Conservation (phyloP, 371 early-diverging fungal species). For the Fennellomyces sp. region DNA sequence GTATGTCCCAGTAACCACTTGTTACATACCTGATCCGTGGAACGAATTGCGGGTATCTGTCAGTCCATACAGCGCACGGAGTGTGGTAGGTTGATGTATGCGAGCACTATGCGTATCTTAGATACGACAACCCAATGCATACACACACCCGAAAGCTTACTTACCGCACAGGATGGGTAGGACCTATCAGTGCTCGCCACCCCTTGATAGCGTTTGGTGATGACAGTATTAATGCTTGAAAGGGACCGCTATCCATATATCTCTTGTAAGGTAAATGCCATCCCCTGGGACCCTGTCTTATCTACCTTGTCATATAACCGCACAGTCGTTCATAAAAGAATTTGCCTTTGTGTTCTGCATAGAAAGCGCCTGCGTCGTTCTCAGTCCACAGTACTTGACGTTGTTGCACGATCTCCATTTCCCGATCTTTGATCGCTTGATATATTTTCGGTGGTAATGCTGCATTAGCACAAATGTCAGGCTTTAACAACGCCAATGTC, state of each 20-base stretch:
- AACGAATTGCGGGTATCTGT: constrained; percentile 86
- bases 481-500: constrained; percentile 78
- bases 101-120: constrained; percentile 53
- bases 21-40: constrained; percentile 70
- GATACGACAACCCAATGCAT: neutral
- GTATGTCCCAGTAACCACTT: no score
- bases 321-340: constrained; percentile 72
- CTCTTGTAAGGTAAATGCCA: no score
- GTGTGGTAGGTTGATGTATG: constrained; percentile 56
- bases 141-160: neutral
- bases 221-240: constrained; percentile 58
- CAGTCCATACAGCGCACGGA: constrained; percentile 76
- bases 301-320: constrained; percentile 72
- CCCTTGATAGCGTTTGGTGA: constrained; percentile 65
- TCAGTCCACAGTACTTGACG: constrained; percentile 61
- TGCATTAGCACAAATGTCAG: constrained; percentile 75
- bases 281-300: neutral
- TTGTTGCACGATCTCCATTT: constrained; percentile 48
- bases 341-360: constrained; percentile 67
- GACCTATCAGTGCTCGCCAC: constrained; percentile 69
- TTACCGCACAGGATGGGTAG: constrained; percentile 71
- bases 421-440: constrained; percentile 44
- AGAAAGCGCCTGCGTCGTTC: constrained; percentile 64
- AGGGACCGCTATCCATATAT: constrained; percentile 68
- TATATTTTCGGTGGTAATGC: constrained; percentile 37